phyloP scores from a whole-genome alignment of 164 flowering plant genomes.

The Vitis cinerea region DNA sequence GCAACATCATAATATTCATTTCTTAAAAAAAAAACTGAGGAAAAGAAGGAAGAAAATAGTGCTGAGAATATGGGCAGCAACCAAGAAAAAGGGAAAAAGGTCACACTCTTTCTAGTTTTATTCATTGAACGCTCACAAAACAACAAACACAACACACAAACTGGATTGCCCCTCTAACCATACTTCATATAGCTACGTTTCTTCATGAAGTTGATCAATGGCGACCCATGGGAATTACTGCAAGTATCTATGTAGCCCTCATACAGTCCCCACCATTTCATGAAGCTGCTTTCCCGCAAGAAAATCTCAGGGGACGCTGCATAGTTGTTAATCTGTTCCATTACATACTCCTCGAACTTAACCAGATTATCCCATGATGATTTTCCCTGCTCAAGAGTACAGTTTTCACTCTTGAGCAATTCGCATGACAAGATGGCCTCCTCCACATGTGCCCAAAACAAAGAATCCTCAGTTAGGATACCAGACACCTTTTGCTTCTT shows the following conservation, averaged over 20 bases:
- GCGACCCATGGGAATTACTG: conserved; percentile 5
- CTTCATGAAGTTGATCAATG: conserved; percentile 19
- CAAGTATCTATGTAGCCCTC: conserved; percentile 3
- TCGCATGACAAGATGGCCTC: conserved; percentile 34
- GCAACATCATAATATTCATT: too few relatives aligned
- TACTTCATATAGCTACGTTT: neutral
- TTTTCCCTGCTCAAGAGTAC: conserved; percentile 6
- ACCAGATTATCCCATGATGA: conserved; percentile 1
- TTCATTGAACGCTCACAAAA: too few relatives aligned
- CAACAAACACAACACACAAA: too few relatives aligned
- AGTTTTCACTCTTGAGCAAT: conserved; percentile 8
- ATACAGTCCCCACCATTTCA: conserved; percentile 47
- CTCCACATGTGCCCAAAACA: conserved; percentile 57
- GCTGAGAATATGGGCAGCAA: too few relatives aligned
- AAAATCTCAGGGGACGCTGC: conserved; percentile 44
- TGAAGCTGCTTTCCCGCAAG: conserved; percentile 42
- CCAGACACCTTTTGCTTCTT: conserved; percentile 5
- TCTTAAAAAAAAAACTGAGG: too few relatives aligned
- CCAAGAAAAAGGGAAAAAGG: too few relatives aligned
- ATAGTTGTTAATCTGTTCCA: conserved; percentile 21
- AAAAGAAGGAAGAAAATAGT: too few relatives aligned
- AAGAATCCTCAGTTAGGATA: conserved; percentile 46
- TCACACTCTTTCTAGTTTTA: too few relatives aligned
- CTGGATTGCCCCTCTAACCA: neutral
- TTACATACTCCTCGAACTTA: conserved; percentile 34